Percentiles rank a stretch among this genome's conserved stretches.
Evolutionary conservation across 352 stramenopile genomes (phyloP).

Genomic region (Pythium rhizo-oryzae): DNA sequence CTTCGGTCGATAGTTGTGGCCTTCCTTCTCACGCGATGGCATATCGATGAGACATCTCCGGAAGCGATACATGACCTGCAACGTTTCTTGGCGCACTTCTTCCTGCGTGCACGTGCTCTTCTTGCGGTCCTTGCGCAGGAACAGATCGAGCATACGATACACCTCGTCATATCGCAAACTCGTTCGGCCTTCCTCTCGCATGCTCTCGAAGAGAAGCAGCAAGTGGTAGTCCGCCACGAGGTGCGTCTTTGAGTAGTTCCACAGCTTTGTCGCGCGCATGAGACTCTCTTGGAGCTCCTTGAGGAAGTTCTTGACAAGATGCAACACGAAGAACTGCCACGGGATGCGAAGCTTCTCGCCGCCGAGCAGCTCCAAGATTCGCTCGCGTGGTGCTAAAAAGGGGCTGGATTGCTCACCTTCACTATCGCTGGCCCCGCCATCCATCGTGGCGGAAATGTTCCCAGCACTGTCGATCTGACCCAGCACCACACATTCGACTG

Average conservation of each 20-base stretch:
- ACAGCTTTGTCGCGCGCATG: constrained; percentile 80
- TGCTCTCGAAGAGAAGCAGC: constrained; percentile 73
- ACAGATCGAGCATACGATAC: constrained; percentile 83
- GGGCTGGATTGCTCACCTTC: constrained; percentile 12
- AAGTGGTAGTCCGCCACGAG: constrained; percentile 87
- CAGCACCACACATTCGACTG: constrained; percentile 83
- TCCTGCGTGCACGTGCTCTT: constrained; percentile 67
- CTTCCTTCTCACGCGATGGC: constrained; percentile 87
- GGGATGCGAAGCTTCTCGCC: constrained; percentile 84
- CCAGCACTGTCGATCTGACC: constrained; percentile 39
- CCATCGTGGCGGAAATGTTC: constrained; percentile 31
- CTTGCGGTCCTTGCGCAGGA: constrained; percentile 78
- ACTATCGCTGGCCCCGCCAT: constrained; percentile 34
- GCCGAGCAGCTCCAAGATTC: constrained; percentile 78
- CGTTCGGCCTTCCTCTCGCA: constrained; percentile 67
- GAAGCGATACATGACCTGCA: constrained; percentile 91
- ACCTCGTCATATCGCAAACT: constrained; percentile 88
- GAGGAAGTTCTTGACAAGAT: constrained; percentile 66
- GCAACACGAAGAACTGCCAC: constrained; percentile 66
- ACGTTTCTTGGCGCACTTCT: constrained; percentile 72
- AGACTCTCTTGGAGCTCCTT: constrained; percentile 77
- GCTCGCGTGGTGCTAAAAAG: constrained; percentile 38
- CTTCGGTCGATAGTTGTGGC: constrained; percentile 87
- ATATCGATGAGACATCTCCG: constrained; percentile 89
- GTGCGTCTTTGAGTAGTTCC: constrained; percentile 78